These are phyloP conservation scores for Xylariaceae sp. DNA, from an alignment of 2,329 filamentous ascomycete genomes.

Conservation along the genomic window DNA sequence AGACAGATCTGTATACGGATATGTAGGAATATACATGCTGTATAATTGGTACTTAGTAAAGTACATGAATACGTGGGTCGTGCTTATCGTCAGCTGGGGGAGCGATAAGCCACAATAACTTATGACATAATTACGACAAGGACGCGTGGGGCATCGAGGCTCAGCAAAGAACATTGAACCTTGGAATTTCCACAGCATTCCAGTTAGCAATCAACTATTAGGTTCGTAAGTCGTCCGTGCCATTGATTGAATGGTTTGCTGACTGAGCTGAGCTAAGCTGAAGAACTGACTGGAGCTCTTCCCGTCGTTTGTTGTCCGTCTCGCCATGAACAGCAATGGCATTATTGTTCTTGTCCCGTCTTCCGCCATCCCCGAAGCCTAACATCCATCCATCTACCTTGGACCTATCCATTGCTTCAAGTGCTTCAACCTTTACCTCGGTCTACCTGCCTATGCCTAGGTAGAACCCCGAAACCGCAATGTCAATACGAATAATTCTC, in stretches of 20 bases:
- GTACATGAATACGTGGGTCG: too few species aligned
- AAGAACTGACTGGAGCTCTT: neutral
- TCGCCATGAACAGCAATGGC: neutral
- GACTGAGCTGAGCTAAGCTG: neutral
- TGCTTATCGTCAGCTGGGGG: neutral
- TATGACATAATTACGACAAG: constrained; percentile 26
- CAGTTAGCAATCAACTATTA: too few species aligned
- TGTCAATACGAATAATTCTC: constrained; percentile 70
- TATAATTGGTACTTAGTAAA: too few species aligned
- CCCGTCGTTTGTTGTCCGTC: neutral
- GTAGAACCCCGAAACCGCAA: constrained; percentile 46
- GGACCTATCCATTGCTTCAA: neutral
- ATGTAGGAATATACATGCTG: too few species aligned
- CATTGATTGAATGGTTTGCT: neutral
- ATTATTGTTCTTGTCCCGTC: neutral
- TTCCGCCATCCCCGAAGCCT: neutral
- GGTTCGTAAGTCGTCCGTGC: neutral
- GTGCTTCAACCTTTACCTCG: too few species aligned
- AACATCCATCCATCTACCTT: neutral
- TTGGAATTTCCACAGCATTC: neutral
- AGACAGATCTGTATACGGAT: neutral
- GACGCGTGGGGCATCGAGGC: constrained; percentile 22
- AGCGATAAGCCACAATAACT: constrained; percentile 22
- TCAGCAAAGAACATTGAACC: constrained; percentile 13
- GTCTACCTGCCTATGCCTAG: too few species aligned